Base-by-base conservation (phyloP, 345 rosid genomes). In the Eucalyptus fibrosa region DNA sequence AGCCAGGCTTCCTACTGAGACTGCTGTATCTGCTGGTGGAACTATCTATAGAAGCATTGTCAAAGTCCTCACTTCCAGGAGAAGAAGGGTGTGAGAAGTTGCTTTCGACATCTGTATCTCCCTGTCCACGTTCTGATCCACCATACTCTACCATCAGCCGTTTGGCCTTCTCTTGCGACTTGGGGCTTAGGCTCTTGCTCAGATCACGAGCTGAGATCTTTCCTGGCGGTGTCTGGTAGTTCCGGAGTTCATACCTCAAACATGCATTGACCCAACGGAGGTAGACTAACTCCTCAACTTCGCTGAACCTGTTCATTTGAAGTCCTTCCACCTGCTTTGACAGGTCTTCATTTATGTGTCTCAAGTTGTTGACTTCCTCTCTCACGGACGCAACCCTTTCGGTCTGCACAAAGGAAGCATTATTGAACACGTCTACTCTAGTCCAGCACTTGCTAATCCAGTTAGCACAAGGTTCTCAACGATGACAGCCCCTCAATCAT, bases 221-320 rank as follows among this genome's bases (percentile, higher is more conserved):
- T 88, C 99, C 99, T 45, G 96, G 93, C 60, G 99, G 98, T 60
- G 98, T 92, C 88, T 96, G 97, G 93, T 95, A 96, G 90, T 98
- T 96, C 86, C 99, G 94, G 90, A 98, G 95, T 94, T 98, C 99
- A 89, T 92, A 98, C 87, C 99, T 94, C 90, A 98, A 92, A 95
- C 99, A 98, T 5, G 99, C 99, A 89, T 98, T 98, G 88, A 98
- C 96, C 99, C 99, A 98, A 88, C 99, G 98, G 88, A 98, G 99
- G 92, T 98, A 98, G 87, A 98, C 99, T 88, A 98, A 92, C 91
- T 98, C 99, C 93, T 98, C 99, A 90, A 96, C 99, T 95, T 98
- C 99, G 90, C 99, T 95, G 88, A 98, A 98, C 90, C 99, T 94
- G 91, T 96, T 96, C 97, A 97, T 94, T 91, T 98, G 99, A 92